Base-by-base conservation (phyloP, 2,329 filamentous ascomycete genomes). In the Sarocladiaceae sp. region DNA sequence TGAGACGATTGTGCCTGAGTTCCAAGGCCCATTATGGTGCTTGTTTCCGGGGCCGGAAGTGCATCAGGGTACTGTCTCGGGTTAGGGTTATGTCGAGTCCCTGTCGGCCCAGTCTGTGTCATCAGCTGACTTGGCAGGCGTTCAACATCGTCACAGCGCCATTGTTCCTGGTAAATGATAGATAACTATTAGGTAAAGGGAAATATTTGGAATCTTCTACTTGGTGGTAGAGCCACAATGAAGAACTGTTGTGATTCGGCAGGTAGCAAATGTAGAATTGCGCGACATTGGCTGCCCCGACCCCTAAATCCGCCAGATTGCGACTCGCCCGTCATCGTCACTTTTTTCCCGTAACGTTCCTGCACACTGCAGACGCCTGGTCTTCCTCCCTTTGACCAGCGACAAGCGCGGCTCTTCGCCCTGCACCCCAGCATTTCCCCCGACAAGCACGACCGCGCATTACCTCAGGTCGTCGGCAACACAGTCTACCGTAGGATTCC, bases 401-500 rank as follows among this genome's bases (percentile, higher is more conserved):
- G 25, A 48, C 28, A 48, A 48, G 28, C 26, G 44, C 44, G 44
- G 44, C 44, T 48, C 44, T 18, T 31, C 44, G 44, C 26, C 44
- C 17, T 33, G 26, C 28, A 15, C 25, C 17, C 25, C 15, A 48
- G 23, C 44, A 48, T 33, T 28, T 11, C 12, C 26, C 28, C 5
- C 12, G 8, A 10, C n/a, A 20, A 6, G n/a, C 28, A 48, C 26
- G n/a, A 22, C n/a, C 6, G 5, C 6, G 44, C 44, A n/a, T n/a
- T n/a, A n/a, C n/a, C n/a, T n/a, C n/a, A n/a, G n/a, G n/a, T 12
- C 44, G 7, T 3, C 28, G 5, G 31, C 28, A 22, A 18, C 28
- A 13, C 26, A 33, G n/a, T 33, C 28, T 20, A n/a, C 23, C 4
- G 26, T 18, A 33, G 40, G 23, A 28, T 46, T 22, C 26, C 17